phyloP scores from a whole-genome alignment of 1,284 basidiomycete genomes.

The Ustilago xerochloae region DNA sequence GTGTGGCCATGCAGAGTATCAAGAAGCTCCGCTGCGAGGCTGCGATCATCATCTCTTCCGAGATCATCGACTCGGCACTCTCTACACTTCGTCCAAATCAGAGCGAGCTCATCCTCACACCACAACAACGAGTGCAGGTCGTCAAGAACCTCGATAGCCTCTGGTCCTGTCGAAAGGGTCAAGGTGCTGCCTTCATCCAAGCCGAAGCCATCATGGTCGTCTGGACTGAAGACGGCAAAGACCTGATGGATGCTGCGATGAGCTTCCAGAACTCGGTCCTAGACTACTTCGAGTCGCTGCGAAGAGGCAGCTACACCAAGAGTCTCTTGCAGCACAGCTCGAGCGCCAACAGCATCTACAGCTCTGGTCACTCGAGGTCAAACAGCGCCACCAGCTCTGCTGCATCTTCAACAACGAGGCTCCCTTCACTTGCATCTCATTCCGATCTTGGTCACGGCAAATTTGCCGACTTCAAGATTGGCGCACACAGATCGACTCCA shows the following conservation, averaged over 20 bases:
- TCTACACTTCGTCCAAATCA: conserved; percentile 65
- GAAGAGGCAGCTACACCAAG: conserved; percentile 14
- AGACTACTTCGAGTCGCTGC: conserved; percentile 31
- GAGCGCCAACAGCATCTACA: conserved; percentile 15
- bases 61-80: conserved; percentile 81
- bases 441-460: conserved; percentile 26
- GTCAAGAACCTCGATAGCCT: conserved; percentile 74
- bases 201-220: conserved; percentile 79
- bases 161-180: conserved; percentile 80
- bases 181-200: conserved; percentile 84
- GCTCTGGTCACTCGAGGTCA: conserved; percentile 8
- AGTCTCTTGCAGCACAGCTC: conserved; percentile 20
- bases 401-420: conserved; percentile 14
- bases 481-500: conserved; percentile 3
- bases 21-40: conserved; percentile 73
- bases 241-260: conserved; percentile 23
- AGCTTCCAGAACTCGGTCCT: conserved; percentile 33
- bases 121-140: conserved; percentile 46
- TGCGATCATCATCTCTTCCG: conserved; percentile 80
- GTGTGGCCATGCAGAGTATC: conserved; percentile 75
- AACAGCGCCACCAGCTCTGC: conserved; percentile 24
- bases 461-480: conserved; percentile 5
- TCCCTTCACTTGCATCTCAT: conserved; percentile 16
- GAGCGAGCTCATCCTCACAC: conserved; percentile 42
- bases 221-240: conserved; percentile 79